Conservation (phyloP, 176 grass and related monocot genomes). For the Carex myosuroides region DNA sequence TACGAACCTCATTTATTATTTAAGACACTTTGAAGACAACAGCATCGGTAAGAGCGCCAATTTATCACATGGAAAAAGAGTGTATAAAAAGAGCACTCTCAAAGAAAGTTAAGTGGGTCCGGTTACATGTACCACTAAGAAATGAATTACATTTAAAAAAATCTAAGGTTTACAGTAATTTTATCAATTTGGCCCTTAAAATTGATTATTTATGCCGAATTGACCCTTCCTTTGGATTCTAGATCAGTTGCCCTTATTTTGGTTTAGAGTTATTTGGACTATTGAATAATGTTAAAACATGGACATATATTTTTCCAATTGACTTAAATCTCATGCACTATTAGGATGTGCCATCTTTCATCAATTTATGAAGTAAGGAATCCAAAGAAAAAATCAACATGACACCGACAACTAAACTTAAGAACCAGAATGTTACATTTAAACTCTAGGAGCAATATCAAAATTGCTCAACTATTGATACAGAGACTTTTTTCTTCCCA, state of each 20-base stretch:
- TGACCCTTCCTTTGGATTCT: background rate
- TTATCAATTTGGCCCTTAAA: background rate
- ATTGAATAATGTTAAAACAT: background rate
- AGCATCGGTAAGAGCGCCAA: too few relatives aligned
- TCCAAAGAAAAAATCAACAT: background rate
- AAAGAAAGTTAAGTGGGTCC: too few relatives aligned
- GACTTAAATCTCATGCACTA: background rate
- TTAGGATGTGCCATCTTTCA: background rate
- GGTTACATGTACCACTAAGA: background rate
- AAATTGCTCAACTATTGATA: background rate
- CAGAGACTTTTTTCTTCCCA: background rate
- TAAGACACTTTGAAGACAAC: too few relatives aligned
- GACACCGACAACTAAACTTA: background rate
- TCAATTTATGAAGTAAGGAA: background rate
- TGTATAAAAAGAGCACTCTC: too few relatives aligned
- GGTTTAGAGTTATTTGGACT: background rate
- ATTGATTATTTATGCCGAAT: background rate
- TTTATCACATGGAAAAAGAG: too few relatives aligned
- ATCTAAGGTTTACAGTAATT: background rate
- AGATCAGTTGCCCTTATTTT: background rate
- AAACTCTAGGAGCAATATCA: slow-evolving; percentile 1
- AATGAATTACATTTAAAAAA: background rate
- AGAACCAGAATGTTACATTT: background rate
- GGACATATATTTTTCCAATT: background rate
- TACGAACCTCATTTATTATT: too few relatives aligned